Percentiles rank a stretch among this genome's conserved stretches.
phyloP scores from a whole-genome alignment of 352 stramenopile genomes.

The Globisporangium heterothallicum region DNA sequence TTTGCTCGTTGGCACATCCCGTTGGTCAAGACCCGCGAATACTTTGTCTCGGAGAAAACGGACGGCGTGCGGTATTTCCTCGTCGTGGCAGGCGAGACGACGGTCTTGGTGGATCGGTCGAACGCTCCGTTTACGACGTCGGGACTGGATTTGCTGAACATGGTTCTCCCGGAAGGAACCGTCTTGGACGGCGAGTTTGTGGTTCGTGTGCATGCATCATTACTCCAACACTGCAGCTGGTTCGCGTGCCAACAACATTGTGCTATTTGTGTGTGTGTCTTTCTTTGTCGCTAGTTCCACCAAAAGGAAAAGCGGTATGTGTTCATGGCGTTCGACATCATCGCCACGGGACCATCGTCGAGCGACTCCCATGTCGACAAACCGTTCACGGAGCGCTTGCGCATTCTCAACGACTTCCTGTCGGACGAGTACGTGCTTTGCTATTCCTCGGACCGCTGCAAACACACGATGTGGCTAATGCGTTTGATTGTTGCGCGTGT shows the following conservation, averaged over 20 bases:
- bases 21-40: conserved; percentile 76
- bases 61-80: conserved; percentile 90
- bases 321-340: conserved; percentile 90
- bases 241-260: too few species aligned
- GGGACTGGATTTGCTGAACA: conserved; percentile 71
- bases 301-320: conserved; percentile 79
- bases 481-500: too few species aligned
- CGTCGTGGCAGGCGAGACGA: conserved; percentile 62
- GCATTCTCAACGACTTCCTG: conserved; percentile 79
- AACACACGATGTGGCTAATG: too few species aligned
- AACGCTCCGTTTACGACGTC: conserved; percentile 75
- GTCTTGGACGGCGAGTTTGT: conserved; percentile 88
- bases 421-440: conserved; percentile 64
- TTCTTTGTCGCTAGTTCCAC: conserved; percentile 45
- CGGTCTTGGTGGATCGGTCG: conserved; percentile 72
- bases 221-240: background rate
- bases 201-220: conserved; percentile 23
- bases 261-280: background rate
- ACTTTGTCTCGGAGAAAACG: conserved; percentile 90
- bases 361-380: conserved; percentile 77
- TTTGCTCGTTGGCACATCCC: conserved; percentile 89
- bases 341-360: conserved; percentile 64
- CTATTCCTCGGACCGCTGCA: too few species aligned
- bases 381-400: conserved; percentile 70
- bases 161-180: conserved; percentile 80